Evolutionary conservation across 2,329 filamentous ascomycete species (phyloP).

Genomic region (Colletotrichum spaethianum): DNA sequence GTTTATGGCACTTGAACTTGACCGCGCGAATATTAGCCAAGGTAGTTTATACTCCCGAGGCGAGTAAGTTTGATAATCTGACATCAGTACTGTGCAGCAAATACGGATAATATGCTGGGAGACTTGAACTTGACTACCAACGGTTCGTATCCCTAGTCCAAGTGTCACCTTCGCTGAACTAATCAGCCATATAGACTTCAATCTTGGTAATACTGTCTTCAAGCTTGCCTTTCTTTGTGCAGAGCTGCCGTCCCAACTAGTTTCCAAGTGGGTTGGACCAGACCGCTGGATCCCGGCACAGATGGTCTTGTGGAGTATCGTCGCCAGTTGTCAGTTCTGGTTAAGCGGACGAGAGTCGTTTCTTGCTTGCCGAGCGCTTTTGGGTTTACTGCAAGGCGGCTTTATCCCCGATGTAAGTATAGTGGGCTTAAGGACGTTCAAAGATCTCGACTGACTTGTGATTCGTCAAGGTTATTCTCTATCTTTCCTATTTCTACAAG

Average conservation of each 20-base stretch:
- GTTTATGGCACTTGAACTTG: conserved; percentile 64
- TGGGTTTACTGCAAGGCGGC: conserved; percentile 55
- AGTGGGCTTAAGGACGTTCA: not conserved
- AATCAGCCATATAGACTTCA: conserved; percentile 53
- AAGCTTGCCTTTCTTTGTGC: conserved; percentile 65
- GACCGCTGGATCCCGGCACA: conserved; percentile 69
- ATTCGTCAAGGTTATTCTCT: conserved; percentile 52
- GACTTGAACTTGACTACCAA: conserved; percentile 58
- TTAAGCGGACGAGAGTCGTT: conserved; percentile 50
- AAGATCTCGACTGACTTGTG: not conserved
- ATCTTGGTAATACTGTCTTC: conserved; percentile 65
- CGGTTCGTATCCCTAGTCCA: conserved; percentile 47
- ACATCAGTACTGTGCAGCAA: not conserved
- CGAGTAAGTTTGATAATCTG: not conserved
- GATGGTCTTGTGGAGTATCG: conserved; percentile 67
- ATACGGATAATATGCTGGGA: conserved; percentile 57
- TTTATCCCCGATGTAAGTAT: conserved; percentile 57
- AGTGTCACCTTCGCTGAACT: not conserved
- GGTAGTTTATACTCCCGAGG: conserved; percentile 42
- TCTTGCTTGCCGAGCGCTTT: conserved; percentile 49
- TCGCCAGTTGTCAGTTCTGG: conserved; percentile 61
- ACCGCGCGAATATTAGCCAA: conserved; percentile 59
- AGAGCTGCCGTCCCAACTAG: conserved; percentile 71
- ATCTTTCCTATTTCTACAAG: conserved; percentile 62
- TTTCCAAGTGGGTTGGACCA: conserved; percentile 65